Evolutionary conservation across 768 basidiomycete species (phyloP).

Genomic region (Phylloporus arenicola): DNA sequence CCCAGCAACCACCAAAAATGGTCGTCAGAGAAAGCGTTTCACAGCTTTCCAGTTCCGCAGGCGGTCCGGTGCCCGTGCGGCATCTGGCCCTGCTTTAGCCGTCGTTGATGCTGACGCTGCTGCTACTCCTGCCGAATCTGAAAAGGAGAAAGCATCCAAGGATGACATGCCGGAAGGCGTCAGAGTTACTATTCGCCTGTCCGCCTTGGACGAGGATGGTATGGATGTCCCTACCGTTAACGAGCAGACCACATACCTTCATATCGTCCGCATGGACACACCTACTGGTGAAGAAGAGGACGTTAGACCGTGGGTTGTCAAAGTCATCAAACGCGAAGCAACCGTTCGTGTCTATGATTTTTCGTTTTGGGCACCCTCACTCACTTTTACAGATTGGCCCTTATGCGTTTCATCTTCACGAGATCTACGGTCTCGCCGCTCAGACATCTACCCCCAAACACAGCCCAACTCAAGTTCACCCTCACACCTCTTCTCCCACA

Average conservation of each 20-base stretch:
- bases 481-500: slow-evolving; percentile 37
- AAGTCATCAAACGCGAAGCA: slow-evolving; percentile 89
- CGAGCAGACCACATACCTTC: slow-evolving; percentile 85
- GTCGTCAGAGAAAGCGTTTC: slow-evolving; percentile 50
- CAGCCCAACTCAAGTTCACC: slow-evolving; percentile 20
- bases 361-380: not conserved
- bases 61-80: slow-evolving; percentile 42
- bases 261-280: slow-evolving; percentile 67
- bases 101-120: slow-evolving; percentile 65
- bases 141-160: slow-evolving; percentile 40
- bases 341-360: slow-evolving; percentile 41
- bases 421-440: slow-evolving; percentile 87
- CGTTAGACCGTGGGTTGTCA: slow-evolving; percentile 81
- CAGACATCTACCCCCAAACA: slow-evolving; percentile 35
- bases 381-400: slow-evolving; percentile 66
- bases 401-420: slow-evolving; percentile 92
- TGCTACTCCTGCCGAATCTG: slow-evolving; percentile 27
- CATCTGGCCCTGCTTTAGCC: slow-evolving; percentile 73
- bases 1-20: slow-evolving; percentile 13
- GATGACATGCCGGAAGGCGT: slow-evolving; percentile 60
- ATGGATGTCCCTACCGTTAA: slow-evolving; percentile 64
- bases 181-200: slow-evolving; percentile 71
- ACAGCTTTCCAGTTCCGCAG: slow-evolving; percentile 65
- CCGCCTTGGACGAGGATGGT: slow-evolving; percentile 75
- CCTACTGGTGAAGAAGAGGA: slow-evolving; percentile 46